These are phyloP conservation scores for Cymbopogon citratus DNA, from an alignment of 176 grass and related monocot species.

Conservation along the genomic window DNA sequence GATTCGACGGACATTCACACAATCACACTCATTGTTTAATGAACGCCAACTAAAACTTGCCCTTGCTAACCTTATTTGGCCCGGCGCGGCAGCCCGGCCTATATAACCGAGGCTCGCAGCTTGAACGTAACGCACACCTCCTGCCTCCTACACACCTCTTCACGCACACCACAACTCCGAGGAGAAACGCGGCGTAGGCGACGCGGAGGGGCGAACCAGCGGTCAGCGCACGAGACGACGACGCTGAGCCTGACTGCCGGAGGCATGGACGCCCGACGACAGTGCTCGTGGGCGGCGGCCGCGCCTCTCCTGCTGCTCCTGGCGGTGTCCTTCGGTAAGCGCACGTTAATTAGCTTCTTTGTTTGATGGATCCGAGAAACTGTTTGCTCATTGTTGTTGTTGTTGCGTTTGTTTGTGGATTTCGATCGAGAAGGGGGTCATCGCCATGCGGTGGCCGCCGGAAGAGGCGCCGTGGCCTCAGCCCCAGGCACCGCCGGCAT, in stretches of 20 bases:
- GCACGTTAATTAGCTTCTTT: neutral
- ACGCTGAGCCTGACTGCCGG: neutral
- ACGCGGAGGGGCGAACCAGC: neutral
- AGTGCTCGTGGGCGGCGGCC: neutral
- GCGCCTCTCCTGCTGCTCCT: slow-evolving; percentile 6
- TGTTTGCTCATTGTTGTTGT: neutral
- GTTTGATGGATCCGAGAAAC: neutral
- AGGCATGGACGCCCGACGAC: neutral
- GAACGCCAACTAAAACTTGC: neutral
- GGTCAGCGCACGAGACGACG: neutral
- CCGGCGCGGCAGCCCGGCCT: neutral
- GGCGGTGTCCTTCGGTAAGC: neutral
- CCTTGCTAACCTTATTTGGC: neutral
- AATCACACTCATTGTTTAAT: neutral
- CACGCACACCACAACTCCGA: neutral
- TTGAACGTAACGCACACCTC: neutral
- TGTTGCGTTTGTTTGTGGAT: neutral
- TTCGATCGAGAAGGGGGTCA: neutral
- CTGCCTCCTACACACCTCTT: neutral
- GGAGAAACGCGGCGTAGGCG: neutral
- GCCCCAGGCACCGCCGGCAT: neutral
- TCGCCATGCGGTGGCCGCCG: neutral
- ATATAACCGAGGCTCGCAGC: slow-evolving; percentile 5
- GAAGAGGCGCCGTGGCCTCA: neutral
- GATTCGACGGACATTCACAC: neutral